Percentiles rank a stretch among this genome's conserved stretches.
These are phyloP conservation scores for Acer saccharum DNA, from an alignment of 345 rosid genomes.

Conservation along the genomic window DNA sequence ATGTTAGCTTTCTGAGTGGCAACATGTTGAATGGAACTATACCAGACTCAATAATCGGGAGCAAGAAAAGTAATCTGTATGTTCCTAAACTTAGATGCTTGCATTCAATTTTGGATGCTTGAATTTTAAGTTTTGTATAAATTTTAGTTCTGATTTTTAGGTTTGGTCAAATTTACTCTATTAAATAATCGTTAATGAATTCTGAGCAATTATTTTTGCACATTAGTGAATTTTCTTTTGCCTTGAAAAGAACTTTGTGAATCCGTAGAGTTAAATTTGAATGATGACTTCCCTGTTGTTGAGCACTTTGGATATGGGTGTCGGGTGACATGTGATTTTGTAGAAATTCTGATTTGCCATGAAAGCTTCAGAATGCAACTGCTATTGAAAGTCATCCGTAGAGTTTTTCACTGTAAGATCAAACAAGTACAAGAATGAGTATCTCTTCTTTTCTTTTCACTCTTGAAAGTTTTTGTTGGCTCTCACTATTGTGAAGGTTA, in stretches of 20 bases:
- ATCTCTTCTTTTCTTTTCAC: too few species aligned
- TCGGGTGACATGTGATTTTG: too few species aligned
- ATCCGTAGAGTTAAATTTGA: too few species aligned
- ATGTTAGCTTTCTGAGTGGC: conserved; percentile 21
- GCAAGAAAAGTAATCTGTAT: conserved; percentile 19
- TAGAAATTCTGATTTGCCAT: too few species aligned
- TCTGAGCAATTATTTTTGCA: background rate
- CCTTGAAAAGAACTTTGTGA: background rate
- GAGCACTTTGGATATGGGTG: too few species aligned
- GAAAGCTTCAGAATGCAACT: too few species aligned
- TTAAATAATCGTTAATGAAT: background rate
- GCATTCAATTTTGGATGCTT: conserved; percentile 14
- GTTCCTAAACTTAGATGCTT: conserved; percentile 3
- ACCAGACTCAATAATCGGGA: conserved; percentile 11
- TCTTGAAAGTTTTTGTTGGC: too few species aligned
- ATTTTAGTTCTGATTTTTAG: background rate
- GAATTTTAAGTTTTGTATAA: background rate
- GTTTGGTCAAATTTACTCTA: background rate
- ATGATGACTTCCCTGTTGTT: too few species aligned
- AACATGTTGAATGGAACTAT: conserved; percentile 30
- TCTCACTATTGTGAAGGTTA: too few species aligned
- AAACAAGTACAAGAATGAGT: too few species aligned
- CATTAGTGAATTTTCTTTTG: background rate
- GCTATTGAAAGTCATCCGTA: too few species aligned
- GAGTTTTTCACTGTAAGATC: too few species aligned